A percentile compares a stretch with the other conserved stretches of the same genome.
phyloP scores from a whole-genome alignment of 108 stramenopile species.

The Cyclotella cryptica region DNA sequence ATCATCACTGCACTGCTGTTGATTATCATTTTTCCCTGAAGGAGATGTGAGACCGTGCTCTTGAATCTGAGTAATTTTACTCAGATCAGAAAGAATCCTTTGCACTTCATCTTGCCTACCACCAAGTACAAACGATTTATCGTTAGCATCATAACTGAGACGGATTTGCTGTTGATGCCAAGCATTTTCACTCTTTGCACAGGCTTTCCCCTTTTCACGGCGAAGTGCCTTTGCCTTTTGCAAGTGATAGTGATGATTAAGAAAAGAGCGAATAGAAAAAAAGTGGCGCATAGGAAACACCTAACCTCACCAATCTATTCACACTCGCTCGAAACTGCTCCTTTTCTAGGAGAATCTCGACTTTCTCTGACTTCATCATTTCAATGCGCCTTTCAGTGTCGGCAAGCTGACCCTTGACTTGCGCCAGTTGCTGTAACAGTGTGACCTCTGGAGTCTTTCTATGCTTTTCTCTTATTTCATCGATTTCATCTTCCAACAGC shows the following conservation, averaged over 20 bases:
- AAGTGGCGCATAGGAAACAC: background rate
- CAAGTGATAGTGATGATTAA: background rate
- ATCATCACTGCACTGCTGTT: background rate
- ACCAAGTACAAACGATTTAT: conserved; percentile 40
- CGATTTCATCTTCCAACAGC: conserved; percentile 44
- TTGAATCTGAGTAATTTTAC: conserved; percentile 37
- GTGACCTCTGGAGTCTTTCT: conserved; percentile 50
- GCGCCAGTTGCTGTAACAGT: conserved; percentile 49
- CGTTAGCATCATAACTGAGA: conserved; percentile 42
- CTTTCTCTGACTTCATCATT: conserved; percentile 40
- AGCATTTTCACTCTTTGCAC: conserved; percentile 32
- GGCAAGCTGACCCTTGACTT: conserved; percentile 52
- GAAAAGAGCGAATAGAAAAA: background rate
- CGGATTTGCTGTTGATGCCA: conserved; percentile 38
- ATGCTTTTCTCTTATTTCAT: conserved; percentile 44
- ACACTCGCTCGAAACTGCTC: conserved; percentile 58
- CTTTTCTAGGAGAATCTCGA: conserved; percentile 39
- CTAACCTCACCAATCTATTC: conserved; percentile 40
- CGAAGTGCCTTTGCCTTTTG: conserved; percentile 48
- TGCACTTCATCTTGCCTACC: conserved; percentile 44
- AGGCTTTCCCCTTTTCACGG: conserved; percentile 33
- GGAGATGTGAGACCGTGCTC: background rate
- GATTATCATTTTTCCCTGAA: background rate
- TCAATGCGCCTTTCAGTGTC: conserved; percentile 54
- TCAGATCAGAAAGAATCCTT: conserved; percentile 41